phyloP scores from a whole-genome alignment of 1,139 yeast genomes.

The Nakaseomyces bracarensis region DNA sequence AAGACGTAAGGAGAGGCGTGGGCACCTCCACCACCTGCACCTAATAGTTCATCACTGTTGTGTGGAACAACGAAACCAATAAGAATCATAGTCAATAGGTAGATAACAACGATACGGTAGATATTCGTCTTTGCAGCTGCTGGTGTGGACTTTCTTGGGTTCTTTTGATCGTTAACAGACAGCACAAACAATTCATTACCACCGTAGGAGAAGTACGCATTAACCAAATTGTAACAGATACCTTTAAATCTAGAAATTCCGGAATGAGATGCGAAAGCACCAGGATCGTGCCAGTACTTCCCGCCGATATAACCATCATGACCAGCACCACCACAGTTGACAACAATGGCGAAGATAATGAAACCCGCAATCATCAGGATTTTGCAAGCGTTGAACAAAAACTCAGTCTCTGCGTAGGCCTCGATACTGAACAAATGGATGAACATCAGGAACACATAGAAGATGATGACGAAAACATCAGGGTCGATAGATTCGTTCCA shows the following conservation, averaged over 20 bases:
- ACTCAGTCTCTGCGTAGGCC: constrained; percentile 72
- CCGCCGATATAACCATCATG: constrained; percentile 53
- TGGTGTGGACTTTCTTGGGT: constrained; percentile 66
- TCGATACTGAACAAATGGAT: constrained; percentile 49
- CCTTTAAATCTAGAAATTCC: constrained; percentile 49
- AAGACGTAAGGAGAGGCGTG: constrained; percentile 66
- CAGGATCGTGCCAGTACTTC: constrained; percentile 51
- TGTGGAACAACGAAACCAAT: constrained; percentile 63
- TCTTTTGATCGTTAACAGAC: constrained; percentile 78
- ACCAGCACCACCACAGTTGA: constrained; percentile 61
- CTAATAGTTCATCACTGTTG: constrained; percentile 40
- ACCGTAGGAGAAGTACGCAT: constrained; percentile 79
- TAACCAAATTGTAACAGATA: constrained; percentile 68
- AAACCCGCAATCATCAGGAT: constrained; percentile 55
- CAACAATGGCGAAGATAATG: constrained; percentile 49
- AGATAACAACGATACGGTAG: constrained; percentile 60
- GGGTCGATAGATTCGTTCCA: constrained; percentile 54
- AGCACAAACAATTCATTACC: constrained; percentile 77
- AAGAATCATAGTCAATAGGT: constrained; percentile 51
- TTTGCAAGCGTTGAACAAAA: constrained; percentile 48
- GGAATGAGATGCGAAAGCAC: constrained; percentile 36
- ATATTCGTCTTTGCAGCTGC: constrained; percentile 64
- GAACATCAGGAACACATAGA: constrained; percentile 45
- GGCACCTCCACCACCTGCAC: constrained; percentile 37
- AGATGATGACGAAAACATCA: constrained; percentile 57